Percentiles rank a stretch among this genome's conserved stretches.
Evolutionary conservation across 1,284 basidiomycete genomes (phyloP).

Genomic region (Tilletia setariae): DNA sequence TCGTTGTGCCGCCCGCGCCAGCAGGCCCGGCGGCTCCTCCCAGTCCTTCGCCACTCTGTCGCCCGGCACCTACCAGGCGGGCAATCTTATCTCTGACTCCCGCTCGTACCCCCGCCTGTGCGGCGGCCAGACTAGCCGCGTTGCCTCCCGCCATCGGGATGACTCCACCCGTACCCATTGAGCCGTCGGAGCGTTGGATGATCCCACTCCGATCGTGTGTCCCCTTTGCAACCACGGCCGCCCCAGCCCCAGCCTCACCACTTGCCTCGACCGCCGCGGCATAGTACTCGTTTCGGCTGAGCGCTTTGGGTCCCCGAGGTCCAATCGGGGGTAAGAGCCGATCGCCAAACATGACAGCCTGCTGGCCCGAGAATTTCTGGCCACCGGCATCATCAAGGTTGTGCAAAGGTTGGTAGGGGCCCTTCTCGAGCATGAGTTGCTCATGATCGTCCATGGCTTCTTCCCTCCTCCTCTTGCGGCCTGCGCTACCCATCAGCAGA

Average conservation of each 20-base stretch:
- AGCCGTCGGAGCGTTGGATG: background rate
- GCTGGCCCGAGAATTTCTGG: too few species aligned
- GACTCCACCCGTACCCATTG: conserved; percentile 2
- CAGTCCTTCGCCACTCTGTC: background rate
- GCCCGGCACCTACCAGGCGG: background rate
- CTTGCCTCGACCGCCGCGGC: background rate
- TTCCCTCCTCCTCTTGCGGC: background rate
- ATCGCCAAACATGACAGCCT: background rate
- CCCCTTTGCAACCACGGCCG: background rate
- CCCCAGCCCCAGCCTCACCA: too few species aligned
- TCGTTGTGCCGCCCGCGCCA: background rate
- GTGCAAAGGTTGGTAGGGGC: too few species aligned
- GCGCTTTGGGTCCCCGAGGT: conserved; percentile 1
- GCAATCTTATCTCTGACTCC: conserved; percentile 12
- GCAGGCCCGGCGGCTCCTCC: background rate
- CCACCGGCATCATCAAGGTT: too few species aligned
- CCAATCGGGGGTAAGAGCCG: background rate
- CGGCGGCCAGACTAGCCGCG: background rate
- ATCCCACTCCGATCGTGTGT: too few species aligned
- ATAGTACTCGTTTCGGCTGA: background rate
- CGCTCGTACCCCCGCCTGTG: background rate
- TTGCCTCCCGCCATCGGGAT: conserved; percentile 1
- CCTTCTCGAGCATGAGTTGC: background rate
- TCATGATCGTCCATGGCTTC: background rate
- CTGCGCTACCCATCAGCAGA: background rate